A percentile compares a stretch with the other conserved stretches of the same genome.
These are phyloP conservation scores for Tolypocladium cylindrosporum DNA, from an alignment of 2,329 filamentous ascomycete genomes.

Conservation along the genomic window DNA sequence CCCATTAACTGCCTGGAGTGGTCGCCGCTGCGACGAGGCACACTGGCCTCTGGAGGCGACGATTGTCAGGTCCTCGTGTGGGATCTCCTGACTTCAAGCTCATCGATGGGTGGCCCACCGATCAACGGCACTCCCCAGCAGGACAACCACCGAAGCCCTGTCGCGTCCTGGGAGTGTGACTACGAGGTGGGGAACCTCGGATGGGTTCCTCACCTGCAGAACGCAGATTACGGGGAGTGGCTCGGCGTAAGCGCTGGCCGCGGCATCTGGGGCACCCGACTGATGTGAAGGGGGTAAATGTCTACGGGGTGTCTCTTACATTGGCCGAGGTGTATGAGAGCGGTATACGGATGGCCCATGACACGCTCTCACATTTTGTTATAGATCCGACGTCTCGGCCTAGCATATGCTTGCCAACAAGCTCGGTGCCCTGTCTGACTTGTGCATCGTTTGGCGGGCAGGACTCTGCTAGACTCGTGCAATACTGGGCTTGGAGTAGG, in stretches of 20 bases:
- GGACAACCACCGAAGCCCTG: constrained; percentile 55
- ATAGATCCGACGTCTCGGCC: not conserved
- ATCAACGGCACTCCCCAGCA: constrained; percentile 39
- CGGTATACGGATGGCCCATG: not conserved
- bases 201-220: constrained; percentile 67
- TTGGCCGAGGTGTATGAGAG: not conserved
- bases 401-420: not conserved
- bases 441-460: not conserved
- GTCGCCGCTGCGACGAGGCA: constrained; percentile 78
- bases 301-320: not conserved
- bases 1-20: constrained; percentile 91
- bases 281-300: constrained; percentile 15
- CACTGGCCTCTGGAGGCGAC: constrained; percentile 83
- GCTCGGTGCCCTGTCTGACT: not conserved
- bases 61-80: constrained; percentile 87
- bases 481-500: not conserved
- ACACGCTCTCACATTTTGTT: not conserved
- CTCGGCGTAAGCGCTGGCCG: constrained; percentile 71
- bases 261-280: constrained; percentile 67
- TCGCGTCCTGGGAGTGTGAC: constrained; percentile 74
- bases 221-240: constrained; percentile 68
- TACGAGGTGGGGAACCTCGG: constrained; percentile 80
- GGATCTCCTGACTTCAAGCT: constrained; percentile 67
- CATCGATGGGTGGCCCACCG: constrained; percentile 29
- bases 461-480: not conserved